phyloP scores from a whole-genome alignment of 1,284 basidiomycete genomes.

The Sporisorium iseilematis-ciliati region DNA sequence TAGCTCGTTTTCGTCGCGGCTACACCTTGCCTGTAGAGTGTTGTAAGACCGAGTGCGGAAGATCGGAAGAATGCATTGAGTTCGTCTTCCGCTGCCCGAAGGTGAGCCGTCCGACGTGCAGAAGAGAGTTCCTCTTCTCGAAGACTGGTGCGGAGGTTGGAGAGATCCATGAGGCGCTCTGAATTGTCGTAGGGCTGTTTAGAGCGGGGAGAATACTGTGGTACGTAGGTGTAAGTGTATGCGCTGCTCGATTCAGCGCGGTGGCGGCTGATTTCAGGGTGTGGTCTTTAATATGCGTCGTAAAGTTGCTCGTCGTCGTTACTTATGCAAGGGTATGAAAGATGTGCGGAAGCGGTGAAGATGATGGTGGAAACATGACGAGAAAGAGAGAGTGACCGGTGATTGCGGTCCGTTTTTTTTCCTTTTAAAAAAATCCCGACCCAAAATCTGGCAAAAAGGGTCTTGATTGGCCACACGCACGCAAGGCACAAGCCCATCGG shows the following conservation, averaged over 20 bases:
- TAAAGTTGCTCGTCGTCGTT: background rate
- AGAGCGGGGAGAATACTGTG: background rate
- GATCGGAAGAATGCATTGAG: conserved; percentile 42
- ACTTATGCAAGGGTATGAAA: background rate
- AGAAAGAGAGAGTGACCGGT: background rate
- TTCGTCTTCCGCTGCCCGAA: conserved; percentile 36
- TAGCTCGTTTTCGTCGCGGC: conserved; percentile 35
- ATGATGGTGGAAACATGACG: background rate
- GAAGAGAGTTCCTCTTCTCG: conserved; percentile 33
- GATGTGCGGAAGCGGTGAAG: background rate
- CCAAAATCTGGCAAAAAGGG: conserved; percentile 1
- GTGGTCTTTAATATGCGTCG: background rate
- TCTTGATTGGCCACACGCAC: conserved; percentile 15
- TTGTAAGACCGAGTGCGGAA: conserved; percentile 42
- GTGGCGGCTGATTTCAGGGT: background rate
- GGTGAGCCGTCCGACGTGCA: conserved; percentile 27
- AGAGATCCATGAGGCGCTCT: conserved; percentile 32
- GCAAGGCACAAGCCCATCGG: background rate
- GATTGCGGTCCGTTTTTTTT: background rate
- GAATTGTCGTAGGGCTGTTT: background rate
- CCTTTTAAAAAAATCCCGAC: background rate
- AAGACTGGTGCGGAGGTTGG: conserved; percentile 35
- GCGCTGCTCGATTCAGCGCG: background rate
- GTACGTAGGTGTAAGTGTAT: too few species aligned
- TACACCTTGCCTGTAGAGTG: conserved; percentile 44